A percentile compares a stretch with the other conserved stretches of the same genome.
phyloP scores from a whole-genome alignment of 352 stramenopile species.

The Pythium sukuiense region DNA sequence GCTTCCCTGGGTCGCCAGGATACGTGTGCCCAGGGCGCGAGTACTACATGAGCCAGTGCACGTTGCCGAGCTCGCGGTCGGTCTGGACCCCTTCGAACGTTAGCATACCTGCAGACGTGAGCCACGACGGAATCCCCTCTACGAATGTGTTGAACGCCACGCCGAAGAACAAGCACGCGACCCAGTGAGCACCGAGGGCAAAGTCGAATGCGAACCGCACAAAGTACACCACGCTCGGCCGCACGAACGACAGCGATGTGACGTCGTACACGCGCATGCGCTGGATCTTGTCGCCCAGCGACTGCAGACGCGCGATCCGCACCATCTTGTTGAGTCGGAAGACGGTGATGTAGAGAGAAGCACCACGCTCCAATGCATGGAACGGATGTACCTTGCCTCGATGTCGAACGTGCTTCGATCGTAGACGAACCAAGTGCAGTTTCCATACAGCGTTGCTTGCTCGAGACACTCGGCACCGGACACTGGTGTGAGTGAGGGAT shows the following conservation, averaged over 20 bases:
- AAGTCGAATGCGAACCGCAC: conserved; percentile 37
- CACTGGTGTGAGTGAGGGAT: conserved; percentile 21
- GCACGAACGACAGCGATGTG: conserved; percentile 16
- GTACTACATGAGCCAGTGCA: conserved; percentile 41
- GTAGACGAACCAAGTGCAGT: conserved; percentile 76
- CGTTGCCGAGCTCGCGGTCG: conserved; percentile 30
- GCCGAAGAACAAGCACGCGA: conserved; percentile 28
- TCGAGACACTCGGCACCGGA: conserved; percentile 47
- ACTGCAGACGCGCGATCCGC: conserved; percentile 49
- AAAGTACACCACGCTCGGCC: conserved; percentile 32
- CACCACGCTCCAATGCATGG: conserved; percentile 72
- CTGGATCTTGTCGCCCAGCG: conserved; percentile 49
- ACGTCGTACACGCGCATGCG: conserved; percentile 52
- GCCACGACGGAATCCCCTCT: conserved; percentile 17
- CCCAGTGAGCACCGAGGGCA: conserved; percentile 23
- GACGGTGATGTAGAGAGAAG: conserved; percentile 57
- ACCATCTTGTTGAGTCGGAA: conserved; percentile 55
- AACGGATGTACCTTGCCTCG: conserved; percentile 54
- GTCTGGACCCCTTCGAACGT: conserved; percentile 33
- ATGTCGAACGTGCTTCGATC: conserved; percentile 61
- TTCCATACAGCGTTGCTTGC: conserved; percentile 45
- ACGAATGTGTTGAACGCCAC: conserved; percentile 8
- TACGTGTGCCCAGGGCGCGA: background rate
- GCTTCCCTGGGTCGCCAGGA: background rate
- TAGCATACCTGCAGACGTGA: conserved; percentile 42